A percentile compares a stretch with the other conserved stretches of the same genome.
Evolutionary conservation across 345 rosid genomes (phyloP).

Genomic region (Pugionium cornutum): DNA sequence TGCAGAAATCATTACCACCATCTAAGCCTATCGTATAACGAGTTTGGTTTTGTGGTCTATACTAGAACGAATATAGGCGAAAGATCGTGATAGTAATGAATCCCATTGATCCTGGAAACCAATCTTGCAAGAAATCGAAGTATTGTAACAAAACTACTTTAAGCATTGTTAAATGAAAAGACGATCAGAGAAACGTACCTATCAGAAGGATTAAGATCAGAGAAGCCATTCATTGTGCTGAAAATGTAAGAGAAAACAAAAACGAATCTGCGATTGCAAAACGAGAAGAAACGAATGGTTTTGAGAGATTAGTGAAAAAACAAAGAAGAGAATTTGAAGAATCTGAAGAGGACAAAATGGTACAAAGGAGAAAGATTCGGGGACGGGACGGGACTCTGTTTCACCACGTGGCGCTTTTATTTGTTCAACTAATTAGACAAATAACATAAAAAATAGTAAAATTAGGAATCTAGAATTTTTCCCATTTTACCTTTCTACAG

Average conservation of each 20-base stretch:
- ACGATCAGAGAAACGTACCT: slow-evolving; percentile 26
- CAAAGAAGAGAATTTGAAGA: neutral
- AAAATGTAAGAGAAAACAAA: neutral
- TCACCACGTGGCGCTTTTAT: slow-evolving; percentile 26
- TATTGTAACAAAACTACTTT: neutral
- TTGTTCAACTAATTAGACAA: too few relatives aligned
- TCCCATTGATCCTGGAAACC: slow-evolving; percentile 26
- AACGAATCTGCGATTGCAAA: slow-evolving; percentile 8
- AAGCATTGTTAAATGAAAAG: neutral
- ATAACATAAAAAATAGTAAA: too few relatives aligned
- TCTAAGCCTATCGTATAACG: neutral
- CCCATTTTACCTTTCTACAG: too few relatives aligned
- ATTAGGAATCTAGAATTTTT: too few relatives aligned
- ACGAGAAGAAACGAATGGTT: slow-evolving; percentile 18
- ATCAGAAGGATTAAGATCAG: slow-evolving; percentile 33
- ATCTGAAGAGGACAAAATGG: neutral
- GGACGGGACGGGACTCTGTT: slow-evolving; percentile 4
- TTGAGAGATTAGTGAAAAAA: neutral
- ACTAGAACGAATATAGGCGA: neutral
- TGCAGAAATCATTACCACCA: neutral
- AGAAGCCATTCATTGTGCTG: slow-evolving; percentile 34
- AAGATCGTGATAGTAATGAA: slow-evolving; percentile 1
- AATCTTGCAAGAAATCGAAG: neutral
- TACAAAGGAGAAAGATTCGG: slow-evolving; percentile 29
- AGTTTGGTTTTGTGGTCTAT: neutral